Evolutionary conservation across 768 basidiomycete species (phyloP).

Genomic region (Tremella mesenterica): DNA sequence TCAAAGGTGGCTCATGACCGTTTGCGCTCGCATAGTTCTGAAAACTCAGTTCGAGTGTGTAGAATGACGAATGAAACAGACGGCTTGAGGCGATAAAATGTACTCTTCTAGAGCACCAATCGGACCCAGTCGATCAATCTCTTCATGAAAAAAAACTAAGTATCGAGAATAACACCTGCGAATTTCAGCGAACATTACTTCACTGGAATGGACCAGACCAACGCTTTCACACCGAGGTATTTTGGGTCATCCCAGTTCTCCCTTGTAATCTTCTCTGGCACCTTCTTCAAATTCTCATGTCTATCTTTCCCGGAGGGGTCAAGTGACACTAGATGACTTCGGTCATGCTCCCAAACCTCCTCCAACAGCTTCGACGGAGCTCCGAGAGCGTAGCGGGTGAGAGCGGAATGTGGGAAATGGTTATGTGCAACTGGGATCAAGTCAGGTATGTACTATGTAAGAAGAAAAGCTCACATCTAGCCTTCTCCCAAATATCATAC

Average conservation of each 20-base stretch:
- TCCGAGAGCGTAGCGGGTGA: slow-evolving; percentile 32
- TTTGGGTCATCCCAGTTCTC: slow-evolving; percentile 26
- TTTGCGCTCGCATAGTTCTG: slow-evolving; percentile 5
- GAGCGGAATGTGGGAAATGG: slow-evolving; percentile 30
- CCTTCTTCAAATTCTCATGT: slow-evolving; percentile 4
- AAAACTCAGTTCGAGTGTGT: not conserved
- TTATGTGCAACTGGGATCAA: slow-evolving; percentile 25
- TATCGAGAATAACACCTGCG: slow-evolving; percentile 25
- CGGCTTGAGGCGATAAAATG: slow-evolving; percentile 26
- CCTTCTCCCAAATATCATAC: slow-evolving; percentile 25
- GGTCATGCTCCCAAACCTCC: slow-evolving; percentile 20
- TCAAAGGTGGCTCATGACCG: slow-evolving; percentile 12
- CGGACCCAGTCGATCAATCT: slow-evolving; percentile 20
- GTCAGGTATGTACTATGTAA: not conserved
- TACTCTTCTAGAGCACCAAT: slow-evolving; percentile 21
- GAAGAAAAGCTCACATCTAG: slow-evolving; percentile 16
- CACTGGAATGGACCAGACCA: slow-evolving; percentile 5
- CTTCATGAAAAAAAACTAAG: slow-evolving; percentile 29
- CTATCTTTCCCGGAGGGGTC: slow-evolving; percentile 8
- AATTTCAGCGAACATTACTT: not conserved
- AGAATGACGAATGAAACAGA: slow-evolving; percentile 5
- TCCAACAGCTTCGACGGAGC: slow-evolving; percentile 19
- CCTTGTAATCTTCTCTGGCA: slow-evolving; percentile 16
- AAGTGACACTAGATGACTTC: slow-evolving; percentile 13
- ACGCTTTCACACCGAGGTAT: slow-evolving; percentile 23